Evolutionary conservation across 257 asterid species (phyloP), one percentile per base, ranked within the genome.

Genomic region (Solanum chiquidenum): DNA sequence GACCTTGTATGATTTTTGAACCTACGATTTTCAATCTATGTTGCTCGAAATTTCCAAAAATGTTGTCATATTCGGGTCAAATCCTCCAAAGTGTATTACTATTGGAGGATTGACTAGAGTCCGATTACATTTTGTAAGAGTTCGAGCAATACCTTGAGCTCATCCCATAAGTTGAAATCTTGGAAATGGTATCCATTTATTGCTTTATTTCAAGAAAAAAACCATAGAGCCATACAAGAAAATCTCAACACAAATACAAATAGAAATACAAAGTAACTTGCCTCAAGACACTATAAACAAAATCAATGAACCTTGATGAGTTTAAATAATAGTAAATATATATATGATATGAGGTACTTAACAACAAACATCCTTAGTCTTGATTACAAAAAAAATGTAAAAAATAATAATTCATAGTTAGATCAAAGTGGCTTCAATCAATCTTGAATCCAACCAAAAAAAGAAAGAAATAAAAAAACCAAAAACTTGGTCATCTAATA

Each of bases 361-460:
- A 9, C 16, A 27, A 37, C 80, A 73, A 46, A 44, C 27, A 80
- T 46, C 42, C 18, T 9, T 80, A 29, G 40, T 80, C 69, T 79
- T 80, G 35, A 29, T 29, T 80, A 80, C 85, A 80, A 80, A 49
- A 80, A 76, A 80, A 80, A 16, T 27, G 35, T 46, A 5, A 16
- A 29, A 29, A 80, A 46, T 80, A 49, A 12, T 27, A 40, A 49
- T 18, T 20, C 83, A 75, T 44, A 80, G 85, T 80, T 80, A 80
- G 85, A 46, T 80, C 38, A 80, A 29, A 80, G 12, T 80, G 29
- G 85, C 31, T 80, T 49, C 68, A 80, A 80, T 80, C 18, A 79
- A 46, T 23, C 69, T 80, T 27, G 42, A 46, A 49, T 12, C 85
- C 42, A 79, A 44, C 64, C 12, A 18, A 14, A 71, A 33, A 33